These are phyloP conservation scores for Chaetomidium leptoderma DNA, from an alignment of 495 filamentous ascomycete species.

Conservation along the genomic window DNA sequence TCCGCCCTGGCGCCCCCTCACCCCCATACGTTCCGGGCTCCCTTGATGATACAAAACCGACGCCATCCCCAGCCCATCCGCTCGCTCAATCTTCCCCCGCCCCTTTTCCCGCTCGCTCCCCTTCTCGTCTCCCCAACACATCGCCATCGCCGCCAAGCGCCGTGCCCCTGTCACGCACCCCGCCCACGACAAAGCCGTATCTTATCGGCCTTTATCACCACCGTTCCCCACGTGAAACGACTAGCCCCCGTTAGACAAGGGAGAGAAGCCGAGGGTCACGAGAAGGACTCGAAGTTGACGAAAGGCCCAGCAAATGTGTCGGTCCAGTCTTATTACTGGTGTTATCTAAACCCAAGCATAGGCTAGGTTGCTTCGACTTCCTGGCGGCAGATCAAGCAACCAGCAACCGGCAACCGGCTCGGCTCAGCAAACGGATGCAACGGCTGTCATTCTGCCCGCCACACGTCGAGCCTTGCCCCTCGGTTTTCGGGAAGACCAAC, in stretches of 20 bases:
- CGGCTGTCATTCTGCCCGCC: not conserved
- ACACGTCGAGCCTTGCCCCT: not conserved
- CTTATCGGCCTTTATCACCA: conserved; percentile 13
- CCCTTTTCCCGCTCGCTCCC: not conserved
- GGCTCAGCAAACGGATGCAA: conserved; percentile 5
- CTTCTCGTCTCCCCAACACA: conserved; percentile 2
- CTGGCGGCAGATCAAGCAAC: not conserved
- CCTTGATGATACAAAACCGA: conserved; percentile 32
- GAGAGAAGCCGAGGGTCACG: not conserved
- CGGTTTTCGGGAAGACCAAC: not conserved
- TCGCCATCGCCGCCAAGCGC: not conserved
- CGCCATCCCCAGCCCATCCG: conserved; percentile 22
- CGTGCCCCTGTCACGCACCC: not conserved
- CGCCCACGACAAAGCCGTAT: conserved; percentile 8
- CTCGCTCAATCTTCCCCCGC: conserved; percentile 5
- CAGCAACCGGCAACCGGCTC: not conserved
- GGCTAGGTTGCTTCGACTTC: not conserved
- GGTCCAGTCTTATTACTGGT: not conserved
- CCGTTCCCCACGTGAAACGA: conserved; percentile 1
- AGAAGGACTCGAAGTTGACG: not conserved
- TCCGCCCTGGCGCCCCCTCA: conserved; percentile 19
- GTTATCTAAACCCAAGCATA: not conserved
- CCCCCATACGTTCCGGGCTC: conserved; percentile 5
- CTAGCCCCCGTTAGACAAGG: too few species aligned
- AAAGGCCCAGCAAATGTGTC: not conserved